Conservation (phyloP, 495 filamentous ascomycete species). For the Penicillium tannophilum region DNA sequence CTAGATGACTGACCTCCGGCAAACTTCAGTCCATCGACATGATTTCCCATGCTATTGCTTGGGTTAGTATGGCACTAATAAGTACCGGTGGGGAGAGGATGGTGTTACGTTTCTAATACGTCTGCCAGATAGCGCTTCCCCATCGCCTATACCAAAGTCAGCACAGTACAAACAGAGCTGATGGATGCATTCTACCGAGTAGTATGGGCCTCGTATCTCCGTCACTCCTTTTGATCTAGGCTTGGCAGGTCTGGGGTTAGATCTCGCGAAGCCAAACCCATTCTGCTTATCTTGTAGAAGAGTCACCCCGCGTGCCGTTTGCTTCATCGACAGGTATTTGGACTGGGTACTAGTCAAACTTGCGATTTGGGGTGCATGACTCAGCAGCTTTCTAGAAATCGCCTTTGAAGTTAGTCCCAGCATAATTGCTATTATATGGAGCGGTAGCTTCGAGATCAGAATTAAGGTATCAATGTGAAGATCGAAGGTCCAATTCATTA, state of each 20-base stretch:
- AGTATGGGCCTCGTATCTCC: conserved; percentile 60
- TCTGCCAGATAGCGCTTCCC: conserved; percentile 55
- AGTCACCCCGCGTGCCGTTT: conserved; percentile 24
- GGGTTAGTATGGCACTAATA: background rate
- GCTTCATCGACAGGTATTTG: conserved; percentile 24
- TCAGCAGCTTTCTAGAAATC: background rate
- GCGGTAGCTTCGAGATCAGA: background rate
- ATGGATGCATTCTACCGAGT: conserved; percentile 39
- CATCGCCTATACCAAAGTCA: conserved; percentile 40
- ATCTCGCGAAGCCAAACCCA: conserved; percentile 57
- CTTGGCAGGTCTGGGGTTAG: conserved; percentile 53
- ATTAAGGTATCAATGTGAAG: background rate
- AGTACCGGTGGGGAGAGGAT: no score
- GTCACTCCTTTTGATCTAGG: conserved; percentile 54
- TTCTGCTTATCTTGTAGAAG: conserved; percentile 53
- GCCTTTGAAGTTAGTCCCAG: background rate
- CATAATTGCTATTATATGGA: background rate
- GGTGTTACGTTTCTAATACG: conserved; percentile 50
- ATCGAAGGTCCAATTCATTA: no score
- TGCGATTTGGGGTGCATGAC: background rate
- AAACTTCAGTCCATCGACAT: conserved; percentile 61
- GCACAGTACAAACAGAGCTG: background rate
- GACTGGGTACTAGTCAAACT: conserved; percentile 7
- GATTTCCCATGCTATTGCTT: conserved; percentile 47
- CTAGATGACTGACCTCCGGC: conserved; percentile 45